Conservation (phyloP, 805 yeast genomes). For the Starmerella bacillaris region DNA sequence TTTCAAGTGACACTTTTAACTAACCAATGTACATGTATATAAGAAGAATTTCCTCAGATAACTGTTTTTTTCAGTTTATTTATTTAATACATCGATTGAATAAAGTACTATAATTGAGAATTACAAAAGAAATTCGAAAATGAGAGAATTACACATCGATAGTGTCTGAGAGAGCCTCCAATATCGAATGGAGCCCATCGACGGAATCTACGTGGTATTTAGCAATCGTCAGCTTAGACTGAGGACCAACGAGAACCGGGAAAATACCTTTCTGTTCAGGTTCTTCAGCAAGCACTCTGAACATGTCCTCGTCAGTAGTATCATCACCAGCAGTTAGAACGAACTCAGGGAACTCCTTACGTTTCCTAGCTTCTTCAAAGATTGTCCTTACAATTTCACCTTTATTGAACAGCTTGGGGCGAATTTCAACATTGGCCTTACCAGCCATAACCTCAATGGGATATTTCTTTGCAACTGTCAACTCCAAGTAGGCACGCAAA, state of each 20-base stretch:
- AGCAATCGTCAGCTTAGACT: constrained; percentile 27
- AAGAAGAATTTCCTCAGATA: too few species aligned
- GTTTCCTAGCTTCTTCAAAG: constrained; percentile 29
- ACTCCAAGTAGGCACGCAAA: constrained; percentile 45
- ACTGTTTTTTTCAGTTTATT: background rate
- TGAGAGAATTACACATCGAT: too few species aligned
- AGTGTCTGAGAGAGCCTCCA: constrained; percentile 9
- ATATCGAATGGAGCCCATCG: constrained; percentile 11
- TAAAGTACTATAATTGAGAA: too few species aligned
- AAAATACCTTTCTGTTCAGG: constrained; percentile 26
- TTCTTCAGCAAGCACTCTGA: constrained; percentile 49
- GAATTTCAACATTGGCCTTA: constrained; percentile 91
- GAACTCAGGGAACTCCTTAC: constrained; percentile 51
- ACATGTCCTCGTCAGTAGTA: constrained; percentile 96
- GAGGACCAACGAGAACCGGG: constrained; percentile 20
- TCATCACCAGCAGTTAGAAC: constrained; percentile 89
- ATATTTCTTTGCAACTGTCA: constrained; percentile 40
- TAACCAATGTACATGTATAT: too few species aligned
- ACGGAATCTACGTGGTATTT: constrained; percentile 16
- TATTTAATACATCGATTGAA: too few species aligned
- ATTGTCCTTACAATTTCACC: constrained; percentile 86
- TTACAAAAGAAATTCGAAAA: too few species aligned
- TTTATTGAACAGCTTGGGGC: constrained; percentile 86
- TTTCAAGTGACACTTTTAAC: too few species aligned
- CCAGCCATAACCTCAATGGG: constrained; percentile 95